Base-by-base conservation (phyloP, 306 rosid genomes). In the Rosa persica region DNA sequence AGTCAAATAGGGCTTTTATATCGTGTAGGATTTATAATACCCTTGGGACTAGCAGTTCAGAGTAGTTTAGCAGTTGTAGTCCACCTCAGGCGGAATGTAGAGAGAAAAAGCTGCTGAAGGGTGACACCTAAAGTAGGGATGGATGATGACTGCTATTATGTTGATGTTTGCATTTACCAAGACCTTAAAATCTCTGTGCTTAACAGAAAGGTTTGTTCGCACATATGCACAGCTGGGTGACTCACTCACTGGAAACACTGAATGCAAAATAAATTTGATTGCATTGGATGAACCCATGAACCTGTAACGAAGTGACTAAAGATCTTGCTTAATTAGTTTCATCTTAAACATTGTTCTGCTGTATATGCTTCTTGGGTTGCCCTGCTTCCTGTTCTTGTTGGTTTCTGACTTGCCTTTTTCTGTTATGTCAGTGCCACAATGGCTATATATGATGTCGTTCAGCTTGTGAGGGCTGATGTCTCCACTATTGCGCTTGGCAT, bases 381-480 rank as follows among this genome's bases (percentile, higher is more conserved):
- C 10, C 48, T 12, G 20, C 73, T 51, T 27, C 60, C 12, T 5
- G 55, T 82, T 69, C 27, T 39, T 15, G 3, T 71, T 44, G 25
- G 5, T 60, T 3, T 69, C 90, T 85, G 67, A 87, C 85, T 73
- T 83, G 38, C 67, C 78, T 73, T 83, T 76, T 49, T 15, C 69
- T 87, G 73, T 80, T 78, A 15, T 81, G 20, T 47, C 81, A 93
- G 99, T 72, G 94, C 98, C 70, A 91, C 99, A 55, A 85, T 95
- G 99, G 99, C 96, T 47, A 95, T 95, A 85, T 93, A 80, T 44
- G 99, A 95, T 4, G 96, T 89, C 0, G 86, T 95, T 76, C 91
- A 90, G 88, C 98, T 95, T n/a, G 98, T 95, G 88, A 91, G 99
- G 89, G 98, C 98, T 8, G 97, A 93, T 81, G 94, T 95, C 79